These are phyloP conservation scores for Boletus pseudopeckii DNA, from an alignment of 768 basidiomycete species.

Conservation along the genomic window DNA sequence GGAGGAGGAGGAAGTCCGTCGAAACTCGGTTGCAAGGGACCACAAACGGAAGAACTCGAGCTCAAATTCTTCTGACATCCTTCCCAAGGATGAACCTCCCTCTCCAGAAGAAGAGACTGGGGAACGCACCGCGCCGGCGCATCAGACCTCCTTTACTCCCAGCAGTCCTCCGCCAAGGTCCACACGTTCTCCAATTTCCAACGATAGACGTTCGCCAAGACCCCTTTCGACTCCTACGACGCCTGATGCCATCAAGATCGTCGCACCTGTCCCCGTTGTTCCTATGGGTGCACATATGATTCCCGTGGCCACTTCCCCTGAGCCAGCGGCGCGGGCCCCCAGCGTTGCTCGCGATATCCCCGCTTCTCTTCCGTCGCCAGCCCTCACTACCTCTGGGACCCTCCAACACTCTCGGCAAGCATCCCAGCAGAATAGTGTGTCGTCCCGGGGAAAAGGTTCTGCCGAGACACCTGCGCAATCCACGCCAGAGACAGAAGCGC, in stretches of 20 bases:
- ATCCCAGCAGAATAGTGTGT: constrained; percentile 44
- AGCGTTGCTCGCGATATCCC: constrained; percentile 27
- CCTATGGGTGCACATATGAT: constrained; percentile 19
- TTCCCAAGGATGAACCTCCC: constrained; percentile 18
- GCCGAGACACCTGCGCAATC: constrained; percentile 17
- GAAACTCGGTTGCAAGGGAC: constrained; percentile 23
- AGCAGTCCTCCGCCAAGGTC: constrained; percentile 16
- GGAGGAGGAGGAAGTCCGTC: constrained; percentile 44
- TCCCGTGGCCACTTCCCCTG: constrained; percentile 23
- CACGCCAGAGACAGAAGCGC: constrained; percentile 17
- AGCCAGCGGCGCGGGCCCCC: constrained; percentile 16
- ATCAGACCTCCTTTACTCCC: constrained; percentile 13
- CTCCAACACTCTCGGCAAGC: constrained; percentile 26
- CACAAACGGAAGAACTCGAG: constrained; percentile 21
- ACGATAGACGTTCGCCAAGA: constrained; percentile 20
- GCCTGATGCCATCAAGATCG: constrained; percentile 22
- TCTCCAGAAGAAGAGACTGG: constrained; percentile 9
- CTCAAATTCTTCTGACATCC: constrained; percentile 35
- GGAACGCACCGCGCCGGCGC: constrained; percentile 15
- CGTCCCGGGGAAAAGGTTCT: constrained; percentile 27
- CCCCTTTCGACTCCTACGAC: constrained; percentile 28
- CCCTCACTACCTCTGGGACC: constrained; percentile 22
- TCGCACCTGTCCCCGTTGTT: constrained; percentile 22
- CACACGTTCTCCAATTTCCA: constrained; percentile 19
- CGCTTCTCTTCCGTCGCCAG: constrained; percentile 30